Conservation (phyloP, 129 eudicot species). For the Logfia minima region DNA sequence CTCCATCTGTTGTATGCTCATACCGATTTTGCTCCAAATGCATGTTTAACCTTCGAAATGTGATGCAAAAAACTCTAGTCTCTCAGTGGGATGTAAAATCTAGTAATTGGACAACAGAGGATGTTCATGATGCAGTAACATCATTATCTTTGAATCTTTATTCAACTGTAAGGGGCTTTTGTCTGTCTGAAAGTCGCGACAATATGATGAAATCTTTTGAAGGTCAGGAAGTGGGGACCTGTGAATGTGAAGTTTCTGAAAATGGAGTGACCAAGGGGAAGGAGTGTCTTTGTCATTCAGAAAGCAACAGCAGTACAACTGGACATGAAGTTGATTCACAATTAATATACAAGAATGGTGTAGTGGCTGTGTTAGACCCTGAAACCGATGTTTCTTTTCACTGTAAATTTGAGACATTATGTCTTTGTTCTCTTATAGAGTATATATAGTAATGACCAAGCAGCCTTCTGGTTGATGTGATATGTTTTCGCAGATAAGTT, state of each 20-base stretch:
- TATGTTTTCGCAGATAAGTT: conserved; percentile 10
- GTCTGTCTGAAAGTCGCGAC: conserved; percentile 1
- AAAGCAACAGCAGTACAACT: conserved; percentile 19
- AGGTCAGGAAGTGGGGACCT: conserved; percentile 27
- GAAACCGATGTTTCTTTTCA: conserved; percentile 52
- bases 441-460: conserved; percentile 62
- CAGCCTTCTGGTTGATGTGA: conserved; percentile 46
- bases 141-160: conserved; percentile 60
- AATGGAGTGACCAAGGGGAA: conserved; percentile 17
- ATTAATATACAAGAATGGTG: conserved; percentile 67
- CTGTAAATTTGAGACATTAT: conserved; percentile 79
- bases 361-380: conserved; percentile 46
- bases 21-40: conserved; percentile 76
- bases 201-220: conserved; percentile 15
- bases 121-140: conserved; percentile 61
- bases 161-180: conserved; percentile 48
- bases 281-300: conserved; percentile 64
- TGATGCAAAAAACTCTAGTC: conserved; percentile 39
- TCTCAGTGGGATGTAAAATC: conserved; percentile 38
- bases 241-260: conserved; percentile 43
- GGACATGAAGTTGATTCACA: conserved; percentile 31
- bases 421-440: conserved; percentile 86
- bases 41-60: conserved; percentile 42
- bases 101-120: conserved; percentile 56
- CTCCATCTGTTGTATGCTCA: conserved; percentile 38